phyloP scores from a whole-genome alignment of 116 monocot species.

The Papilionanthe hybrid region DNA sequence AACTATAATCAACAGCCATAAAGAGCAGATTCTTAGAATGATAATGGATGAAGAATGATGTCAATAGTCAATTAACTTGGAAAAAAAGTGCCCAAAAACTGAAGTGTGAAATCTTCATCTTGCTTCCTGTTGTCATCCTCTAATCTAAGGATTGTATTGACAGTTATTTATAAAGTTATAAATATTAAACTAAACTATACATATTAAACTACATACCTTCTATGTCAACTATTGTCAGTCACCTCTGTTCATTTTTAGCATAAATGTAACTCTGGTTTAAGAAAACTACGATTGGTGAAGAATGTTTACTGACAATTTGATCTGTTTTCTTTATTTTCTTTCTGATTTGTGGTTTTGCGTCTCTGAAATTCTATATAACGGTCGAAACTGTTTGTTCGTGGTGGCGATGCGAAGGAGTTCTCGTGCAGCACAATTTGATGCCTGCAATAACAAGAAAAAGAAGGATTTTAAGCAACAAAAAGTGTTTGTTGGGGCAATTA shows the following conservation, averaged over 20 bases:
- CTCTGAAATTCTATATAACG: slow-evolving; percentile 11
- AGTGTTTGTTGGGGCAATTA: too few relatives aligned
- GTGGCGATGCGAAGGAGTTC: slow-evolving; percentile 33
- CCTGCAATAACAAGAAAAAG: slow-evolving; percentile 17
- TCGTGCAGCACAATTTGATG: slow-evolving; percentile 37
- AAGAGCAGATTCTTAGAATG: too few relatives aligned
- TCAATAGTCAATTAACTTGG: too few relatives aligned
- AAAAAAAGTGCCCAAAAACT: too few relatives aligned
- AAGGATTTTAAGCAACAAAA: not conserved
- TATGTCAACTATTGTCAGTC: not conserved
- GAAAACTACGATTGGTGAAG: not conserved
- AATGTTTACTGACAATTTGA: not conserved
- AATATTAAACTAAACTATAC: not conserved
- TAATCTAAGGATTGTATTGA: not conserved
- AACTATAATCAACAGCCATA: too few relatives aligned
- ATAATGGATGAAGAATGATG: too few relatives aligned
- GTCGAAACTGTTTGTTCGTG: slow-evolving; percentile 16
- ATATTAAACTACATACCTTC: too few relatives aligned
- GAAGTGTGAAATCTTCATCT: not conserved
- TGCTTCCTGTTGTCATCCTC: not conserved
- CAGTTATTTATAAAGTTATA: not conserved
- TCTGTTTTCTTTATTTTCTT: not conserved
- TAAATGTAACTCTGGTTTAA: not conserved
- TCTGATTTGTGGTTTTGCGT: slow-evolving; percentile 1
- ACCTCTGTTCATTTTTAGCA: not conserved